Percentiles rank a stretch among this genome's conserved stretches.
Evolutionary conservation across 345 rosid species (phyloP).

Genomic region (rapeseed (Brassica napus)): Da-Ae NC_063446.1:27426501-27427000

Average conservation of each 20-base stretch:
- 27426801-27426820: constrained; percentile 58
- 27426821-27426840: constrained; percentile 51
- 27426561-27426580: not conserved
- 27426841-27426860: constrained; percentile 54
- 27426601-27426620: not conserved
- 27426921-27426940: constrained; percentile 54
- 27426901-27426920: constrained; percentile 58
- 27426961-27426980: constrained; percentile 48
- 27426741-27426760: constrained; percentile 31
- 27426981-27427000: constrained; percentile 54
- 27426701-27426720: constrained; percentile 40
- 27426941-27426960: constrained; percentile 50
- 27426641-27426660: constrained; percentile 35
- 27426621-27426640: constrained; percentile 17
- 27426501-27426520: not conserved
- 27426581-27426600: not conserved
- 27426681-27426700: constrained; percentile 9
- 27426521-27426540: not conserved
- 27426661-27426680: constrained; percentile 36
- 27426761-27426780: constrained; percentile 45
- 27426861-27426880: constrained; percentile 40
- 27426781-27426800: constrained; percentile 54
- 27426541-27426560: not conserved
- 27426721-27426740: constrained; percentile 46
- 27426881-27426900: constrained; percentile 40